These are phyloP conservation scores for Phialophora verrucosa DNA, from an alignment of 2,329 filamentous ascomycete species.

Conservation along the genomic window DNA sequence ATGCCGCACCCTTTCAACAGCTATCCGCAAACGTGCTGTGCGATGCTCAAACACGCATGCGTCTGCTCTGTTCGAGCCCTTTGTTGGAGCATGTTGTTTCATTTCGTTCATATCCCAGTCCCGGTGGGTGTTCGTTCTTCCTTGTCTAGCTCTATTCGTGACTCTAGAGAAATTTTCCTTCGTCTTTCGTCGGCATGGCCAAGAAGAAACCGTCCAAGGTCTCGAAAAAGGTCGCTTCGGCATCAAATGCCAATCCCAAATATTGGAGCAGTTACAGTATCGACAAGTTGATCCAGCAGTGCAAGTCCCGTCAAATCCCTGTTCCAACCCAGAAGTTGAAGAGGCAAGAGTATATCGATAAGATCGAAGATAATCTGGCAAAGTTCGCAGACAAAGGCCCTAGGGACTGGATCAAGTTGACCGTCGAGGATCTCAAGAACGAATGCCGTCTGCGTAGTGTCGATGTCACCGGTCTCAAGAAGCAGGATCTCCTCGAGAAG, in stretches of 20 bases:
- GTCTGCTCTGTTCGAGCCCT: not conserved
- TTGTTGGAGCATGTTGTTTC: conserved; percentile 15
- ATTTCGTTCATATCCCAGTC: conserved; percentile 8
- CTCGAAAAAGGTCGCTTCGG: not conserved
- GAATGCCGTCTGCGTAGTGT: not conserved
- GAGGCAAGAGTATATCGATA: conserved; percentile 9
- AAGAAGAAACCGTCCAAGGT: conserved; percentile 4
- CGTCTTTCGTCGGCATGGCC: conserved; percentile 1
- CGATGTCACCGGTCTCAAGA: not conserved
- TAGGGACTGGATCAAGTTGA: conserved; percentile 5
- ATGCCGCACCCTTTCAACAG: conserved; percentile 12
- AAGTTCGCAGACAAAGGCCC: not conserved
- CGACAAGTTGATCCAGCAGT: not conserved
- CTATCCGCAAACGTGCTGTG: conserved; percentile 14
- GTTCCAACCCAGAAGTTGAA: not conserved
- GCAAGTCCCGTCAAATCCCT: conserved; percentile 3
- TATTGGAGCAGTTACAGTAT: conserved; percentile 6
- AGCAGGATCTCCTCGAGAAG: not conserved
- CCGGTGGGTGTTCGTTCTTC: not conserved
- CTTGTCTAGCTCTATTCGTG: conserved; percentile 3
- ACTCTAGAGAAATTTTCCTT: not conserved
- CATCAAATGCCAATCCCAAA: not conserved
- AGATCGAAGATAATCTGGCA: not conserved
- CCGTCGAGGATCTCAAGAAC: conserved; percentile 2
- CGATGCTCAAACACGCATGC: conserved; percentile 2